Percentiles rank a stretch among this genome's conserved stretches.
Evolutionary conservation across 306 rosid species (phyloP).

Genomic region (Prinsepia uniflora): DNA sequence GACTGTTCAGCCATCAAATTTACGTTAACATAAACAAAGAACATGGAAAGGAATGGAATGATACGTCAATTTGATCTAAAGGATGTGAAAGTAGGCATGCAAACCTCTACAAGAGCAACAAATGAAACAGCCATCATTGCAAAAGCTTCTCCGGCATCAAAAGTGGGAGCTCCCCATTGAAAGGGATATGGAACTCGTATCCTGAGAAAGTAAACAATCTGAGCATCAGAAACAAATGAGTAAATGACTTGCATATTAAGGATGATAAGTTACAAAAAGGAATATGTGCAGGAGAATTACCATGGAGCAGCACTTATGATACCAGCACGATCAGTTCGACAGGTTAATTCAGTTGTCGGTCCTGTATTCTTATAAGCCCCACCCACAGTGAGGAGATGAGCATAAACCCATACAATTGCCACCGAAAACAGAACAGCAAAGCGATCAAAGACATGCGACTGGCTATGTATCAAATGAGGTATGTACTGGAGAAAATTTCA

Average conservation of each 20-base stretch:
- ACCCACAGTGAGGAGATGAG: constrained; percentile 75
- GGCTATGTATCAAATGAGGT: constrained; percentile 64
- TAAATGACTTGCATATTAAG: neutral
- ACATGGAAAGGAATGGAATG: neutral
- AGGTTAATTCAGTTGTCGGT: constrained; percentile 52
- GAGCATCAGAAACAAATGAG: constrained; percentile 53
- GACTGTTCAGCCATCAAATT: constrained; percentile 52
- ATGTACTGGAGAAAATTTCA: constrained; percentile 58
- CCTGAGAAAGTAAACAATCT: constrained; percentile 42
- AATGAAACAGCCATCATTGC: constrained; percentile 97
- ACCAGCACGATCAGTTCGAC: constrained; percentile 95
- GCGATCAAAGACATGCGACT: constrained; percentile 51
- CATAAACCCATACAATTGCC: constrained; percentile 79
- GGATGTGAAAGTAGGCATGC: neutral
- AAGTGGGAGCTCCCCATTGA: constrained; percentile 99
- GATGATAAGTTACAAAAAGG: neutral
- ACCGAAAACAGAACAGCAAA: constrained; percentile 86
- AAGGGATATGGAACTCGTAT: constrained; percentile 92
- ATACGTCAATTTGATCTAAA: neutral
- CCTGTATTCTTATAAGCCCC: constrained; percentile 77
- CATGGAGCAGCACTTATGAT: constrained; percentile 79
- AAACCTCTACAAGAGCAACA: constrained; percentile 92
- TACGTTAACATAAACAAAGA: neutral
- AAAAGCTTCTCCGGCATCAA: constrained; percentile 94
- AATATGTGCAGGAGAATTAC: constrained; percentile 36